Percentiles rank a stretch among this genome's conserved stretches.
Conservation (phyloP, 2,329 filamentous ascomycete genomes). For the Chaetomium strumarium region DNA sequence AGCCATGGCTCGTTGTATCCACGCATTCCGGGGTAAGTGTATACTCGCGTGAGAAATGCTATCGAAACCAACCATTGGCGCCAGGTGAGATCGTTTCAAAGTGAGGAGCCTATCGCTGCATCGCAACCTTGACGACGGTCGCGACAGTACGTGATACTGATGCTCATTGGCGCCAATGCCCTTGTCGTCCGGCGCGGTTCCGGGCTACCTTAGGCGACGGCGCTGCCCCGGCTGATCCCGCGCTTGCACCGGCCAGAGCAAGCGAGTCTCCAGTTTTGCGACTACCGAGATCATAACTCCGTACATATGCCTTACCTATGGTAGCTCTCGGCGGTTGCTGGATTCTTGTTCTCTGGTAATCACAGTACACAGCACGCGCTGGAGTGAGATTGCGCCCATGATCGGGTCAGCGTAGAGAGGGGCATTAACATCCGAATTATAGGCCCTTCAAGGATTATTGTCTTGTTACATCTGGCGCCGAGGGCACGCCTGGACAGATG, state of each 20-base stretch:
- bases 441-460: background rate
- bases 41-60: too few species aligned
- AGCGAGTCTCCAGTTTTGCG: background rate
- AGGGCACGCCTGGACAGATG: conserved; percentile 18
- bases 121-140: too few species aligned
- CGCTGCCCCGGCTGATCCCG: conserved; percentile 18
- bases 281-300: background rate
- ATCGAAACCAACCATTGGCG: too few species aligned
- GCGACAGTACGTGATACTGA: conserved; percentile 18
- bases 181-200: background rate
- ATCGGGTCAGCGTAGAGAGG: conserved; percentile 10
- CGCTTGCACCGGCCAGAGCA: conserved; percentile 7
- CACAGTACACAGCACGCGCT: too few species aligned
- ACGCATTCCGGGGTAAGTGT: too few species aligned
- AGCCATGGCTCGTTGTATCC: too few species aligned
- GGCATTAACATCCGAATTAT: conserved; percentile 8
- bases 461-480: conserved; percentile 7
- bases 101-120: too few species aligned
- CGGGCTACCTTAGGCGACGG: conserved; percentile 14
- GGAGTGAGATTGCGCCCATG: conserved; percentile 16
- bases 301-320: too few species aligned
- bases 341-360: too few species aligned
- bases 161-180: conserved; percentile 13
- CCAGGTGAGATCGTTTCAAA: too few species aligned
- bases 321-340: too few species aligned